These are phyloP conservation scores for Ampelomyces quisqualis DNA, from an alignment of 2,329 filamentous ascomycete species.

Conservation along the genomic window DNA sequence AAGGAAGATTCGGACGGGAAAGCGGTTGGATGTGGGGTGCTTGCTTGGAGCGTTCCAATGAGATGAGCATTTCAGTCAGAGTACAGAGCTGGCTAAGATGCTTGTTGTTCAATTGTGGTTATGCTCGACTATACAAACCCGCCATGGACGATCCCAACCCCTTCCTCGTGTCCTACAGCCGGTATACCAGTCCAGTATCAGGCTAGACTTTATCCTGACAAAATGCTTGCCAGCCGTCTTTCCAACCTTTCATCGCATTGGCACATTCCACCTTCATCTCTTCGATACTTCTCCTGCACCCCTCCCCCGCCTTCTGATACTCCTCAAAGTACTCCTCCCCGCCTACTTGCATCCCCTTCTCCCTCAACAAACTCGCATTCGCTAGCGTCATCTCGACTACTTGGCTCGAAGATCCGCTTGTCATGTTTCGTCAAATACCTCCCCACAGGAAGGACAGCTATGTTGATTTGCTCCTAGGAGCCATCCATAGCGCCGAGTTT, in stretches of 20 bases:
- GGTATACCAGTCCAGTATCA: constrained; percentile 20
- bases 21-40: constrained; percentile 23
- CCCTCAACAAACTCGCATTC: constrained; percentile 23
- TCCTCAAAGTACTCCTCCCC: constrained; percentile 21
- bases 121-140: neutral
- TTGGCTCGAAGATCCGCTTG: too few relatives aligned
- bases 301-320: constrained; percentile 14
- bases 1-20: constrained; percentile 21
- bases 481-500: too few relatives aligned
- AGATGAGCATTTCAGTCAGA: neutral
- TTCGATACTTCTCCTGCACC: constrained; percentile 16
- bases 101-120: too few relatives aligned
- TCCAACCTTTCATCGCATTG: constrained; percentile 24
- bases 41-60: constrained; percentile 23
- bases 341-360: constrained; percentile 23
- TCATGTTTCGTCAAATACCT: too few relatives aligned
- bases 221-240: constrained; percentile 25
- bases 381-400: constrained; percentile 8
- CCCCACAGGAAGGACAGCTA: too few relatives aligned
- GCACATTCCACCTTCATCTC: constrained; percentile 21
- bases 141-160: neutral
- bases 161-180: neutral
- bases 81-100: too few relatives aligned
- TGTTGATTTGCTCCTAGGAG: too few relatives aligned
- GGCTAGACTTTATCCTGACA: constrained; percentile 23